Percentiles rank a stretch among this genome's conserved stretches.
Evolutionary conservation across 2,329 filamentous ascomycete species (phyloP).

Genomic region (Beauveria bassiana): DNA sequence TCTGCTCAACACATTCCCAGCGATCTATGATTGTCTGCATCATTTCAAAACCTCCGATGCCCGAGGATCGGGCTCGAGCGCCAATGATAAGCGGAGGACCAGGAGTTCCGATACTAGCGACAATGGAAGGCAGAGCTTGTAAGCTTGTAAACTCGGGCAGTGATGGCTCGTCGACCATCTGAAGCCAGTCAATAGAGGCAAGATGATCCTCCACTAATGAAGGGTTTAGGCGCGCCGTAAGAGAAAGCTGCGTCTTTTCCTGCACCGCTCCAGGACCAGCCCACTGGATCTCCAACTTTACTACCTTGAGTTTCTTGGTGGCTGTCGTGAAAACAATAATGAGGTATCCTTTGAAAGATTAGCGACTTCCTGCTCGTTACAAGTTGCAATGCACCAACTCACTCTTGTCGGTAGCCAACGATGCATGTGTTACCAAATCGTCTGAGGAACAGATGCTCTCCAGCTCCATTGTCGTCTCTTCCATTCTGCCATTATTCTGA

Average conservation of each 20-base stretch:
- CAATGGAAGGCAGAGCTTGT: conserved; percentile 60
- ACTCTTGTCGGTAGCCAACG: conserved; percentile 69
- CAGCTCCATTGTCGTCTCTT: conserved; percentile 65
- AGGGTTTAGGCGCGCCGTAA: conserved; percentile 40
- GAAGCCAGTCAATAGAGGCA: conserved; percentile 50
- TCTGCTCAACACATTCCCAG: conserved; percentile 70
- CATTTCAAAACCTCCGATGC: conserved; percentile 50
- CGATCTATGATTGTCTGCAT: conserved; percentile 68
- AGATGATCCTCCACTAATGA: conserved; percentile 47
- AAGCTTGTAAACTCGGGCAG: conserved; percentile 64
- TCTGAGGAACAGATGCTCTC: conserved; percentile 65
- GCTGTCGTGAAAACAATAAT: conserved; percentile 61
- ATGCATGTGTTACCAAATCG: conserved; percentile 72
- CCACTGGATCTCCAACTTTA: conserved; percentile 71
- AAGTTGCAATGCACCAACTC: conserved; percentile 18
- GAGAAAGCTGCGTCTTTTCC: conserved; percentile 45
- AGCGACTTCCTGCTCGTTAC: neutral
- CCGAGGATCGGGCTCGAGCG: conserved; percentile 57
- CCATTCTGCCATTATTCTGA: conserved; percentile 63
- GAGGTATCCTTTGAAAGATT: conserved; percentile 38
- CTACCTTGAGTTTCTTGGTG: conserved; percentile 64
- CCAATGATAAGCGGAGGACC: conserved; percentile 59
- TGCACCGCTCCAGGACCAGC: conserved; percentile 43
- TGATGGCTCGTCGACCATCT: conserved; percentile 41
- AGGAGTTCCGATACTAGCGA: conserved; percentile 51